Base-by-base conservation (phyloP, 2,329 filamentous ascomycete species). In the Fusarium tjaetaba region DNA sequence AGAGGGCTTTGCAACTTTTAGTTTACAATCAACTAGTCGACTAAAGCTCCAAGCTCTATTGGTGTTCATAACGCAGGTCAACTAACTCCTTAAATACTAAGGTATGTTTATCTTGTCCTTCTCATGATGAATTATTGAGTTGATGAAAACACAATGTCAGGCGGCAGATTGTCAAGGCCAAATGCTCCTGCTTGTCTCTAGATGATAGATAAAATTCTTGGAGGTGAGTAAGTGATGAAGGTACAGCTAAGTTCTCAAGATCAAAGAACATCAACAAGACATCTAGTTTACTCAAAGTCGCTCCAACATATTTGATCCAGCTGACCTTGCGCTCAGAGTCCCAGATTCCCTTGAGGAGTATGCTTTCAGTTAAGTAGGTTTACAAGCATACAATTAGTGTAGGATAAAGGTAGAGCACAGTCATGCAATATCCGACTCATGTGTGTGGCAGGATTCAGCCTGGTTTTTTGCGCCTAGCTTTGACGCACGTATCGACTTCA, bases 281-380 rank as follows among this genome's bases (percentile, higher is more conserved):
- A 10, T 14, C 11, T 10, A 24, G 28, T 49, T 49, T 7, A 10
- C 28, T 32, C 11, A 30, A 9, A 48, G 13, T 48, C 70, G 1
- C 63, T 72, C 8, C 15, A 65, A 7, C 59, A 65, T 13, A 71
- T 70, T 22, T 74, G 72, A 7, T 70, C 66, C 36, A 76, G 73
- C 32, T 62, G 22, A 61, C 62, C 11, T 77, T 76, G 15, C 15
- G 14, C 55, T 78, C 9, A 74, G 65, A 7, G 72, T 65, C 2
- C 74, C 74, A n/a, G 74, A 75, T 18, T 59, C 69, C 7, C 22
- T 76, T 10, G 60, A 66, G 30, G 11, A 13, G 5, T 32, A 32
- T 32, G 13, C 11, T 13, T 13, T 32, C 30, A 32, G 11, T 32
- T 32, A 4, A 32, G 30, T 13, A 4, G 13, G 30, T 32, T 32